These are phyloP conservation scores for Bryoerythrophyllum caledonicum DNA, from an alignment of 225 moss, liverwort and hornwort species.

Conservation along the genomic window DNA sequence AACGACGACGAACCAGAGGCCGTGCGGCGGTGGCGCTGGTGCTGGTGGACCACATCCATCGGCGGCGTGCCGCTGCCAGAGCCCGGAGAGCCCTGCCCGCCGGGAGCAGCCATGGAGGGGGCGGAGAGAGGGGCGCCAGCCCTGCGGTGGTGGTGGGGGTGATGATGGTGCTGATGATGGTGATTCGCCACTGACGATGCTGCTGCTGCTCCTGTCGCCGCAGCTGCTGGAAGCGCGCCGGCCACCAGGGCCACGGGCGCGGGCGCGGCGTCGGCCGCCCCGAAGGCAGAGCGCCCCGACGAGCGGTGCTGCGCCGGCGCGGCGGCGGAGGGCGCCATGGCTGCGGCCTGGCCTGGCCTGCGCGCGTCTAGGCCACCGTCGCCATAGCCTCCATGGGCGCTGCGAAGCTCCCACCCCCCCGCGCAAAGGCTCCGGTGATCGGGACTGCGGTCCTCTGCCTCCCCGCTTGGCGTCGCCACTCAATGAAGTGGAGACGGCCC, in stretches of 20 bases:
- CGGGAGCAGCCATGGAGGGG: conserved; percentile 19
- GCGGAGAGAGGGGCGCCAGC: conserved; percentile 69
- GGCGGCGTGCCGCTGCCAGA: conserved; percentile 43
- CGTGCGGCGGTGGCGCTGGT: conserved; percentile 29
- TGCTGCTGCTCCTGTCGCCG: background rate
- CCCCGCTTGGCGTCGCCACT: background rate
- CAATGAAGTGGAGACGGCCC: background rate
- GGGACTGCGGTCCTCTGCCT: background rate
- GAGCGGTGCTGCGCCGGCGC: conserved; percentile 36
- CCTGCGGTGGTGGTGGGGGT: conserved; percentile 46
- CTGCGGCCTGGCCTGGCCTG: conserved; percentile 26
- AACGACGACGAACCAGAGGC: conserved; percentile 41
- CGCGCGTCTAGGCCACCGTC: conserved; percentile 19
- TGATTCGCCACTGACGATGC: conserved; percentile 13
- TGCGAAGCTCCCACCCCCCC: conserved; percentile 33
- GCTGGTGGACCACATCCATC: conserved; percentile 39
- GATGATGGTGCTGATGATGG: conserved; percentile 24
- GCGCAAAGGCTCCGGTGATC: conserved; percentile 10
- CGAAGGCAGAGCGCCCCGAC: conserved; percentile 16
- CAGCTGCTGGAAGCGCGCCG: background rate
- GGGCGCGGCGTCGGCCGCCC: conserved; percentile 26
- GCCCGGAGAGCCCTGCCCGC: background rate
- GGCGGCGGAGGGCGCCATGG: conserved; percentile 54
- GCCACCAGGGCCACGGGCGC: conserved; percentile 25
- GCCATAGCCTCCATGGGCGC: conserved; percentile 39